Evolutionary conservation across 2,329 filamentous ascomycete genomes (phyloP).

Genomic region (Pseudogymnoascus sp.): DNA sequence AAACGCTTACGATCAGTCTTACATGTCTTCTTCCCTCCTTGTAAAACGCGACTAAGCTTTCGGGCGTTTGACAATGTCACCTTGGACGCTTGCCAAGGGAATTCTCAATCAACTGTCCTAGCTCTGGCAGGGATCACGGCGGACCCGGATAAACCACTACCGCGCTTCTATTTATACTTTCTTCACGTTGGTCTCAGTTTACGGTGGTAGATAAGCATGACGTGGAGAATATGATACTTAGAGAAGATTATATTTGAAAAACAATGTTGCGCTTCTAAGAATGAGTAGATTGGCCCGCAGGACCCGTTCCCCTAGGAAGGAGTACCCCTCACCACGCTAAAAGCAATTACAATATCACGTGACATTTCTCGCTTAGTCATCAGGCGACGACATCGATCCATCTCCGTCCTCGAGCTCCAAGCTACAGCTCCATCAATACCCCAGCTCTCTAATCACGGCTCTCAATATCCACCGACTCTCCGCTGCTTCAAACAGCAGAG

Average conservation of each 20-base stretch:
- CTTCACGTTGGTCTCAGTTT: no score
- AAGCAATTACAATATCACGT: background rate
- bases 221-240: background rate
- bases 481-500: background rate
- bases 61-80: constrained; percentile 12
- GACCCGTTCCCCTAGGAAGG: background rate
- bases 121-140: background rate
- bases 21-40: background rate
- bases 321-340: background rate
- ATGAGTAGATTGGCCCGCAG: background rate
- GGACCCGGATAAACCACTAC: background rate
- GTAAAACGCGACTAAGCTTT: constrained; percentile 11
- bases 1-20: background rate
- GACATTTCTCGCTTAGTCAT: background rate
- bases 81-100: constrained; percentile 8
- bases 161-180: constrained; percentile 3
- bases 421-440: constrained; percentile 1
- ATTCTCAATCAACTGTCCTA: background rate
- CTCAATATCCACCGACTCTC: background rate
- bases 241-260: background rate
- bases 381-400: background rate
- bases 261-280: background rate
- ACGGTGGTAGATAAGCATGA: background rate
- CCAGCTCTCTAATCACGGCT: background rate
- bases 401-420: background rate